Conservation (phyloP, 1,139 yeast genomes). For the Hemisphaericaspora xylofermentans region DNA sequence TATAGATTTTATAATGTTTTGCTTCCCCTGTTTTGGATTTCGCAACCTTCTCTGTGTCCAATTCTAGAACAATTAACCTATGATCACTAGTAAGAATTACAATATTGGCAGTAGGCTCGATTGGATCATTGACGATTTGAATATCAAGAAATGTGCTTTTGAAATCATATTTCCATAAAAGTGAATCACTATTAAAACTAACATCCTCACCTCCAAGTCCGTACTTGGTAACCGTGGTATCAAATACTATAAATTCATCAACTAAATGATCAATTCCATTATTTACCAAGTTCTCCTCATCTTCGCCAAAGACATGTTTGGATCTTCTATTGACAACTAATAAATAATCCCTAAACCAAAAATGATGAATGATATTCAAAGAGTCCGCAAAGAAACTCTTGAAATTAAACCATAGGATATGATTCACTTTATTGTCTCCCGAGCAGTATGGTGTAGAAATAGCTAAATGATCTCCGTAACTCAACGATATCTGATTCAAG, state of each 20-base stretch:
- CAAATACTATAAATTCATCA: slow-evolving; percentile 41
- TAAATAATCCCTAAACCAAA: slow-evolving; percentile 38
- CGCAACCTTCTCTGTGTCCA: slow-evolving; percentile 15
- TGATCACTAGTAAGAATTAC: slow-evolving; percentile 32
- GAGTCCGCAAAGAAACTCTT: slow-evolving; percentile 33
- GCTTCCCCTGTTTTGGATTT: slow-evolving; percentile 8
- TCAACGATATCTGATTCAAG: slow-evolving; percentile 30
- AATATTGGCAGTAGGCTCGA: slow-evolving; percentile 18
- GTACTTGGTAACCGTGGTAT: slow-evolving; percentile 32
- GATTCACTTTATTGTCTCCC: slow-evolving; percentile 28
- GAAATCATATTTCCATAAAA: slow-evolving; percentile 43
- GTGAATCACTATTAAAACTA: slow-evolving; percentile 38
- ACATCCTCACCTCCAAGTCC: slow-evolving; percentile 37
- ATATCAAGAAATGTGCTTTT: slow-evolving; percentile 26
- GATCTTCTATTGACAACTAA: slow-evolving; percentile 33
- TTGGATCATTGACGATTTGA: slow-evolving; percentile 17
- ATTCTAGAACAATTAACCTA: slow-evolving; percentile 33
- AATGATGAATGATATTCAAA: slow-evolving; percentile 36
- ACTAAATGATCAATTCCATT: slow-evolving; percentile 16
- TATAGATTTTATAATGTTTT: slow-evolving; percentile 28
- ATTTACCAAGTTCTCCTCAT: slow-evolving; percentile 13
- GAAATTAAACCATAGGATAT: slow-evolving; percentile 44
- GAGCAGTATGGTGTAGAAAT: slow-evolving; percentile 38
- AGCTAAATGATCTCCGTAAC: slow-evolving; percentile 31
- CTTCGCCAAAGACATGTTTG: slow-evolving; percentile 20